These are phyloP conservation scores for Cylindrotheca closterium DNA, from an alignment of 108 stramenopile species.

Conservation along the genomic window DNA sequence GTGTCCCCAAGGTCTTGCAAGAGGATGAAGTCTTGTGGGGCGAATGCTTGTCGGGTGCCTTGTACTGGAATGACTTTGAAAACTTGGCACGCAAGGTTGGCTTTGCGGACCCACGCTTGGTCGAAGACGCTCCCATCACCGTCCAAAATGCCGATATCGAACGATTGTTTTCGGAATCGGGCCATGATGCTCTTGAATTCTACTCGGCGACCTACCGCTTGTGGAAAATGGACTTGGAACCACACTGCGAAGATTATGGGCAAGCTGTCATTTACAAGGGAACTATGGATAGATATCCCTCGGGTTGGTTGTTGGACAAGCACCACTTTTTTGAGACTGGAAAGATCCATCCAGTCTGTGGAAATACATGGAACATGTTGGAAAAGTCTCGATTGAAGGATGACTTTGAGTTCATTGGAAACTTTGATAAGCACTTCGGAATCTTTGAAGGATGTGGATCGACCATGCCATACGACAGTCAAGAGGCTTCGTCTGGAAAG, in stretches of 20 bases:
- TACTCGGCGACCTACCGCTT: conserved; percentile 94
- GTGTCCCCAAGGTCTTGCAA: conserved; percentile 77
- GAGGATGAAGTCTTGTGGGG: conserved; percentile 91
- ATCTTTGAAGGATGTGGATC: conserved; percentile 91
- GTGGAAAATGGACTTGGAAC: conserved; percentile 87
- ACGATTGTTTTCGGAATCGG: conserved; percentile 59
- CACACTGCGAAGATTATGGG: conserved; percentile 96
- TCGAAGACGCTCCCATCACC: conserved; percentile 90
- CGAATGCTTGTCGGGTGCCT: conserved; percentile 92
- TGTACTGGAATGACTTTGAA: conserved; percentile 97
- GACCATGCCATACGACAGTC: conserved; percentile 36
- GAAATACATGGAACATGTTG: conserved; percentile 95
- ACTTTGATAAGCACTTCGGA: conserved; percentile 84
- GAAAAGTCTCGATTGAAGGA: conserved; percentile 72
- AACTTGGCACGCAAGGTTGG: conserved; percentile 83
- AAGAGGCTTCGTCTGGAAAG: conserved; percentile 18
- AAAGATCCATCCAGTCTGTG: conserved; percentile 91
- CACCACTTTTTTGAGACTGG: conserved; percentile 91
- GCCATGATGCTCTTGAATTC: conserved; percentile 83
- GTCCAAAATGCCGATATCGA: conserved; percentile 79
- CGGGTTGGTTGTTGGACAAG: conserved; percentile 89
- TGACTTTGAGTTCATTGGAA: conserved; percentile 90
- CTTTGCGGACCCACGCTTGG: conserved; percentile 89
- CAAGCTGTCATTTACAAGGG: conserved; percentile 97
- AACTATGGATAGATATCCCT: conserved; percentile 78